Evolutionary conservation across 371 early-diverging fungal genomes (phyloP).

Genomic region (Rhizopus delemar): DNA sequence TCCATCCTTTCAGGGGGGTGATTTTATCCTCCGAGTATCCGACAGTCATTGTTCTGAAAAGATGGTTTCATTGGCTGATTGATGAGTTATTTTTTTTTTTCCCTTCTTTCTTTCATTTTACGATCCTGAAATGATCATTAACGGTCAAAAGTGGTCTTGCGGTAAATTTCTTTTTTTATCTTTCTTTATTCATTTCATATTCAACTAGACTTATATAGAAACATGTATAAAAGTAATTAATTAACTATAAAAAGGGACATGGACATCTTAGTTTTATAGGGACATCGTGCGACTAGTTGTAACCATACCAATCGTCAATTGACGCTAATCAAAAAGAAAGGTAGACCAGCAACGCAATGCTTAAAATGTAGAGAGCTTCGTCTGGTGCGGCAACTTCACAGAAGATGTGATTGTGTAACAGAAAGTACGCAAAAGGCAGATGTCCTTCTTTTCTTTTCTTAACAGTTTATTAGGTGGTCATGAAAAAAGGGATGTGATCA

Average conservation of each 20-base stretch:
- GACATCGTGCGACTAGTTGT: conserved; percentile 66
- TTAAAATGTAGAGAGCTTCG: conserved; percentile 71
- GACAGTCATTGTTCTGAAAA: too few relatives aligned
- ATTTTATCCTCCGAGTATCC: too few relatives aligned
- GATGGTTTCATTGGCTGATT: background rate
- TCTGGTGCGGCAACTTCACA: conserved; percentile 69
- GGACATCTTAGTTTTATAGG: conserved; percentile 30
- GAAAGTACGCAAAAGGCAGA: conserved; percentile 2
- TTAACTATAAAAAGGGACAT: too few relatives aligned
- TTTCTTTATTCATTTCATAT: too few relatives aligned
- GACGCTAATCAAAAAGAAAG: conserved; percentile 71
- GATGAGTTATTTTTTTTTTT: background rate
- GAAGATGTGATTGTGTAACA: conserved; percentile 67
- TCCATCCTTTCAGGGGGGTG: too few relatives aligned
- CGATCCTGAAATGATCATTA: conserved; percentile 18
- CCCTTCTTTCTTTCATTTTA: background rate
- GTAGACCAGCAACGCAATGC: conserved; percentile 81
- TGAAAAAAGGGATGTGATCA: background rate
- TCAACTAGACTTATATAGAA: conserved; percentile 10
- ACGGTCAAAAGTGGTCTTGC: conserved; percentile 34
- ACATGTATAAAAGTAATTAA: too few relatives aligned
- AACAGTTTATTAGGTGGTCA: background rate
- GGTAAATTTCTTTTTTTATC: conserved; percentile 24
- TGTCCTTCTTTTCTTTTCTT: background rate
- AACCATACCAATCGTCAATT: conserved; percentile 64